These are phyloP conservation scores for Phylloporus rhodoxanthus DNA, from an alignment of 768 basidiomycete genomes.

Conservation along the genomic window DNA sequence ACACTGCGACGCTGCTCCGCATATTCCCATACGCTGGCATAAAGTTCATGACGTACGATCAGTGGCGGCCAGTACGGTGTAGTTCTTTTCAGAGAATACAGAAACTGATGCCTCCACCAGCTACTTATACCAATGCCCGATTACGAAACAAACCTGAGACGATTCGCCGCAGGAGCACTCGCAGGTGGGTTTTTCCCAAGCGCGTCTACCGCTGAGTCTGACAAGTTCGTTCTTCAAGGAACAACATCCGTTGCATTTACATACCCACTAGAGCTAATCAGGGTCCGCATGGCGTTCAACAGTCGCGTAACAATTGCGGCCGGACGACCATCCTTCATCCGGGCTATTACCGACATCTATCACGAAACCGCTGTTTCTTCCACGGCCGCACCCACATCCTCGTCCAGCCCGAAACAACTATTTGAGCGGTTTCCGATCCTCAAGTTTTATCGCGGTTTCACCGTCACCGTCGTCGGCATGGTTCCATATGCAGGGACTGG, in stretches of 20 bases:
- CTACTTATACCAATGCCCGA: slow-evolving; percentile 79
- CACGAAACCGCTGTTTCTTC: slow-evolving; percentile 45
- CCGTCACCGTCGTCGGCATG: slow-evolving; percentile 86
- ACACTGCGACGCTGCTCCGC: slow-evolving; percentile 88
- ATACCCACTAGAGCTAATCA: slow-evolving; percentile 92
- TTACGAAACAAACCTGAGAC: slow-evolving; percentile 68
- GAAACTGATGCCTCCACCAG: slow-evolving; percentile 35
- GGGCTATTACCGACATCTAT: slow-evolving; percentile 63
- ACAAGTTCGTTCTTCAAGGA: slow-evolving; percentile 38
- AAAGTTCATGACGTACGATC: slow-evolving; percentile 96
- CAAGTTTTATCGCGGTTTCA: slow-evolving; percentile 97
- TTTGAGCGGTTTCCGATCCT: slow-evolving; percentile 68
- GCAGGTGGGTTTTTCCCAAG: slow-evolving; percentile 53
- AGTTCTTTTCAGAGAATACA: not conserved
- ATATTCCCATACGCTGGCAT: slow-evolving; percentile 97
- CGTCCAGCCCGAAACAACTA: slow-evolving; percentile 21
- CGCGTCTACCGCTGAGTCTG: not conserved
- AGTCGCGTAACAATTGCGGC: slow-evolving; percentile 20
- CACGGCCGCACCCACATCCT: slow-evolving; percentile 13
- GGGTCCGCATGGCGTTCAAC: slow-evolving; percentile 88
- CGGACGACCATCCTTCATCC: slow-evolving; percentile 45
- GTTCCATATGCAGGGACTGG: slow-evolving; percentile 94
- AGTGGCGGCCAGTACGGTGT: slow-evolving; percentile 62
- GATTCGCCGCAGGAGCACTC: slow-evolving; percentile 82
- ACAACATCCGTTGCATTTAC: slow-evolving; percentile 85